Evolutionary conservation across 2,329 filamentous ascomycete genomes (phyloP).

Genomic region (Aspergillus fumigatus): DNA sequence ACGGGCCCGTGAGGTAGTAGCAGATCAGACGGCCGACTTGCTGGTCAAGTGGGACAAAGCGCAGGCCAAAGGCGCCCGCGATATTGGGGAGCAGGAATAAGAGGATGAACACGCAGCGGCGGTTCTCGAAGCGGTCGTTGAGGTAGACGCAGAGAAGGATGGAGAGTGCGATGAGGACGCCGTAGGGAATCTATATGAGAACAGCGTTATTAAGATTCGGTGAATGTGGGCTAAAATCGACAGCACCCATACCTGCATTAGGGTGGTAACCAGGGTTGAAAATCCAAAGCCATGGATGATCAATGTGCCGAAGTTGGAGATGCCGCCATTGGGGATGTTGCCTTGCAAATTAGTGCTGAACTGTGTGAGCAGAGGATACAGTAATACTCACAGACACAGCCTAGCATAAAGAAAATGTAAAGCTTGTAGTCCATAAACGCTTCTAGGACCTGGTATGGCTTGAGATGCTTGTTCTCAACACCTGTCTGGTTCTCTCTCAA

Average conservation of each 20-base stretch:
- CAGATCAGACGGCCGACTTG: slow-evolving; percentile 54
- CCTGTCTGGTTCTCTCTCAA: slow-evolving; percentile 56
- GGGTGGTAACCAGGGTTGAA: slow-evolving; percentile 49
- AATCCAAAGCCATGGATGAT: slow-evolving; percentile 58
- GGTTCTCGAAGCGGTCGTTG: slow-evolving; percentile 45
- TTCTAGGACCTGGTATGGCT: slow-evolving; percentile 53
- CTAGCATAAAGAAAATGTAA: slow-evolving; percentile 54
- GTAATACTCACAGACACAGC: slow-evolving; percentile 37
- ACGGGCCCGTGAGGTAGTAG: slow-evolving; percentile 54
- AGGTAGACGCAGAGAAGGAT: slow-evolving; percentile 47
- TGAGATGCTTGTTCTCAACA: slow-evolving; percentile 54
- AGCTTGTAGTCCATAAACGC: slow-evolving; percentile 56
- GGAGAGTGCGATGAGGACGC: slow-evolving; percentile 47
- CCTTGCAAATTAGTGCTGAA: slow-evolving; percentile 13
- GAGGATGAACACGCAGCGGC: slow-evolving; percentile 51
- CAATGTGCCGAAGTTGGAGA: slow-evolving; percentile 55
- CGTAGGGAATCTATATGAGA: slow-evolving; percentile 41
- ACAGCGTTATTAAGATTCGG: neutral
- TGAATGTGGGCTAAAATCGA: neutral
- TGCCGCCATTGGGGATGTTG: slow-evolving; percentile 54
- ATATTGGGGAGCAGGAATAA: slow-evolving; percentile 58
- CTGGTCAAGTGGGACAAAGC: slow-evolving; percentile 49
- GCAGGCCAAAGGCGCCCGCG: slow-evolving; percentile 54
- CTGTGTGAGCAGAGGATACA: neutral
- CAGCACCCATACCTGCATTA: slow-evolving; percentile 41